Evolutionary conservation across 352 stramenopile species (phyloP).

Genomic region (Globisporangium parvum): DNA sequence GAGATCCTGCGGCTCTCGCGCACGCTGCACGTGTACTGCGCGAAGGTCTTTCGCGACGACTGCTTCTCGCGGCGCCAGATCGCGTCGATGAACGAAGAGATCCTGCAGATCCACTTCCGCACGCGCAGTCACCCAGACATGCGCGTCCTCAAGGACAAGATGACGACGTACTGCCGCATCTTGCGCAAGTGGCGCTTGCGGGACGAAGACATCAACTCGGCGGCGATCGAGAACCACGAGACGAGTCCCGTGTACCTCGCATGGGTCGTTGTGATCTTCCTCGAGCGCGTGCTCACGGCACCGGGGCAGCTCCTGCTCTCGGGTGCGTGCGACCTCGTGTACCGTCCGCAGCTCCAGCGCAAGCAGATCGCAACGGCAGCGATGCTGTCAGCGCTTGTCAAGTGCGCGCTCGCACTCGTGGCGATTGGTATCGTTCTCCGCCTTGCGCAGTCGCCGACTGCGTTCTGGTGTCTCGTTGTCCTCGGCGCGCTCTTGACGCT

Average conservation of each 20-base stretch:
- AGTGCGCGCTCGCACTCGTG: constrained; percentile 10
- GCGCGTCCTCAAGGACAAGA: constrained; percentile 59
- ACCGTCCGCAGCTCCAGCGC: constrained; percentile 24
- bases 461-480: constrained; percentile 25
- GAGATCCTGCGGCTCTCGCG: constrained; percentile 61
- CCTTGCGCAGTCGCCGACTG: constrained; percentile 20
- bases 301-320: constrained; percentile 41
- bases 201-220: constrained; percentile 68
- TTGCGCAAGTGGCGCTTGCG: constrained; percentile 56
- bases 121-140: constrained; percentile 67
- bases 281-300: constrained; percentile 33
- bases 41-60: constrained; percentile 56
- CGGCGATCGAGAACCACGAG: constrained; percentile 29
- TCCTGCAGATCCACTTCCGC: constrained; percentile 72
- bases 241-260: constrained; percentile 35
- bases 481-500: constrained; percentile 26
- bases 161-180: constrained; percentile 51
- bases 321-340: constrained; percentile 48
- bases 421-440: constrained; percentile 27
- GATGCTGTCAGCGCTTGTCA: constrained; percentile 7
- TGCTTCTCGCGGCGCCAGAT: constrained; percentile 69
- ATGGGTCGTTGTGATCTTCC: constrained; percentile 31
- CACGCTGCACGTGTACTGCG: constrained; percentile 66
- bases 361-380: constrained; percentile 18
- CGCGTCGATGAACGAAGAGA: constrained; percentile 76